Percentiles rank a stretch among this genome's conserved stretches.
These are phyloP conservation scores for Mucor lusitanicus DNA, from an alignment of 371 early-diverging fungal genomes.

Conservation along the genomic window DNA sequence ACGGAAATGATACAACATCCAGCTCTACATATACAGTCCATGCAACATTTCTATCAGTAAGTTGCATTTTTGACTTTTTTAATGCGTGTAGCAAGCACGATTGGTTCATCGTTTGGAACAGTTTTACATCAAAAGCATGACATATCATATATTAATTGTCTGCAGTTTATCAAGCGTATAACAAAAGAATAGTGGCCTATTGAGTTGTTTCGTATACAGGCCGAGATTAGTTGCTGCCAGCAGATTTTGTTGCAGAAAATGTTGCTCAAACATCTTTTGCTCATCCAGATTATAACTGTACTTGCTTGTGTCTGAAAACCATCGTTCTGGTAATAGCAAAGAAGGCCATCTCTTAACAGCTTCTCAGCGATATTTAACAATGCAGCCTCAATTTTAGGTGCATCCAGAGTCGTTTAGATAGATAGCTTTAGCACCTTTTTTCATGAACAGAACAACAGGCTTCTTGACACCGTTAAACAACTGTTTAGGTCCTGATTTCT, in stretches of 20 bases:
- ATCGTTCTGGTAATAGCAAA: background rate
- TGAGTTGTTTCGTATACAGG: too few relatives aligned
- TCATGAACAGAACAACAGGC: background rate
- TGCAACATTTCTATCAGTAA: background rate
- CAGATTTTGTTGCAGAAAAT: background rate
- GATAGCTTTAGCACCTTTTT: background rate
- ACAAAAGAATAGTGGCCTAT: too few relatives aligned
- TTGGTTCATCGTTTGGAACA: too few relatives aligned
- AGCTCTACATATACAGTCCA: background rate
- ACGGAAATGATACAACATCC: background rate
- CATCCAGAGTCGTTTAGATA: background rate
- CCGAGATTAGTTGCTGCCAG: too few relatives aligned
- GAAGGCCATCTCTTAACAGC: background rate
- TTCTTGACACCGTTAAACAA: background rate
- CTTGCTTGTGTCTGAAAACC: background rate
- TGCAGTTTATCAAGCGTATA: too few relatives aligned
- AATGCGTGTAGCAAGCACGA: too few relatives aligned
- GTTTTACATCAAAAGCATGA: too few relatives aligned
- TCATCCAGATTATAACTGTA: background rate
- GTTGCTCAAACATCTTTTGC: background rate
- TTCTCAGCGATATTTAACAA: background rate
- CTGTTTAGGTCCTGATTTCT: background rate
- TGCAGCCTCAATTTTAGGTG: background rate
- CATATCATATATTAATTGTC: too few relatives aligned
- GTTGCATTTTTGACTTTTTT: too few relatives aligned